Conservation (phyloP, 345 rosid genomes). For the Salix brachista region DNA sequence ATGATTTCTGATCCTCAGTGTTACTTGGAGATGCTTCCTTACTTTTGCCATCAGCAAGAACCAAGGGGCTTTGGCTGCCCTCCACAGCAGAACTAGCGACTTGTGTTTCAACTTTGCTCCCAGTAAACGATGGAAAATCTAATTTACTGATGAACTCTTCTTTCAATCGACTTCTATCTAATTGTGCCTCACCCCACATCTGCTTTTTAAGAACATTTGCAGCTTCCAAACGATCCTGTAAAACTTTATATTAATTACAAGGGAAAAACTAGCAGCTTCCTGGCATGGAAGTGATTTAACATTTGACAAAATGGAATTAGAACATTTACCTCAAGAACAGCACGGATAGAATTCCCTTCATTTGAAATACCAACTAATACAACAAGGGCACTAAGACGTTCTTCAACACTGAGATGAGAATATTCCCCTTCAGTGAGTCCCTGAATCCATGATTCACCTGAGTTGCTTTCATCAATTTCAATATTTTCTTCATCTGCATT, state of each 20-base stretch:
- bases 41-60: conserved; percentile 26
- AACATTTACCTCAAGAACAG: conserved; percentile 76
- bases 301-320: conserved; percentile 7
- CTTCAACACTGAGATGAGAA: conserved; percentile 90
- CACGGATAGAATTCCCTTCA: conserved; percentile 89
- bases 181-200: conserved; percentile 97
- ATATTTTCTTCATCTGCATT: conserved; percentile 42
- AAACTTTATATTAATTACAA: conserved; percentile 18
- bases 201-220: conserved; percentile 96
- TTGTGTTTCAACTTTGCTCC: conserved; percentile 53
- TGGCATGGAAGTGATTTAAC: conserved; percentile 4
- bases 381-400: conserved; percentile 87
- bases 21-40: conserved; percentile 53
- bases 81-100: conserved; percentile 29
- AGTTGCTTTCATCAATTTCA: conserved; percentile 74
- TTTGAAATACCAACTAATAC: conserved; percentile 77
- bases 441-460: conserved; percentile 84
- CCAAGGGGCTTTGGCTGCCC: conserved; percentile 48
- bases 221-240: conserved; percentile 95
- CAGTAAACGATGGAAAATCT: conserved; percentile 45
- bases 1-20: conserved; percentile 50
- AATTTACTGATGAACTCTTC: conserved; percentile 55
- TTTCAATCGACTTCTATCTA: conserved; percentile 79
- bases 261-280: not conserved
- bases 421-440: conserved; percentile 96